Base-by-base conservation (phyloP, 2,329 filamentous ascomycete genomes). In the Penicillium sp. region DNA sequence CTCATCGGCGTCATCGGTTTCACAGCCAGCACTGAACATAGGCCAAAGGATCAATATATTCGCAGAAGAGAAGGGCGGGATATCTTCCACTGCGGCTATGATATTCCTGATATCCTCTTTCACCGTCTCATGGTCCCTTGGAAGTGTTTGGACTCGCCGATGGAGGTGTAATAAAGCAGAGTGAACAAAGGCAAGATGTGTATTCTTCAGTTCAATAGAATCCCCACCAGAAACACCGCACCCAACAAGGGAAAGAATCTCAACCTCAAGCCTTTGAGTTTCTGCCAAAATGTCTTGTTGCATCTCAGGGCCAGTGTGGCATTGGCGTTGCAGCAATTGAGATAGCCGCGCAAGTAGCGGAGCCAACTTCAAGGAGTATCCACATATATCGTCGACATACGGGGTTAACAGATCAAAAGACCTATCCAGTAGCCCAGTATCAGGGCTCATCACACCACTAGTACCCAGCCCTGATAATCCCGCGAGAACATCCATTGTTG, bases 21-120 rank as follows among this genome's bases (percentile, higher is more conserved):
- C 64, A 44, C 63, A 66, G 1, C 63, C 64, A 5, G 54, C 61
- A 29, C 55, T 66, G n/a, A 66, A 66, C n/a, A 65, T 53, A 0
- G 64, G 64, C 63, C 64, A 66, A 1, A 65, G 52, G 6, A 64
- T 60, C 3, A 64, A 48, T 12, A 64, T 63, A 33, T 63, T 66
- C 5, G 61, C 58, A 0, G 53, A 48, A 1, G 63, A 66, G n/a
- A 52, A 53, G 0, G 58, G 52, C 6, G 49, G 46, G 6, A 65
- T 60, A 1, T 45, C 26, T 21, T 52, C 8, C 1, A 64, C 35
- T 2, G 58, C 56, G 2, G 55, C 32, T 8, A 64, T 34, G 13
- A 63, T 60, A 3, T 51, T 54, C 1, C n/a, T 37, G 4, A 61
- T 47, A 8, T 60, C 61, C 6, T 44, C 33, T 22, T 57, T 53